Evolutionary conservation across 1,284 basidiomycete genomes (phyloP), one percentile per base, ranked within the genome.

Genomic region (Apiotrichum laibachii): DNA sequence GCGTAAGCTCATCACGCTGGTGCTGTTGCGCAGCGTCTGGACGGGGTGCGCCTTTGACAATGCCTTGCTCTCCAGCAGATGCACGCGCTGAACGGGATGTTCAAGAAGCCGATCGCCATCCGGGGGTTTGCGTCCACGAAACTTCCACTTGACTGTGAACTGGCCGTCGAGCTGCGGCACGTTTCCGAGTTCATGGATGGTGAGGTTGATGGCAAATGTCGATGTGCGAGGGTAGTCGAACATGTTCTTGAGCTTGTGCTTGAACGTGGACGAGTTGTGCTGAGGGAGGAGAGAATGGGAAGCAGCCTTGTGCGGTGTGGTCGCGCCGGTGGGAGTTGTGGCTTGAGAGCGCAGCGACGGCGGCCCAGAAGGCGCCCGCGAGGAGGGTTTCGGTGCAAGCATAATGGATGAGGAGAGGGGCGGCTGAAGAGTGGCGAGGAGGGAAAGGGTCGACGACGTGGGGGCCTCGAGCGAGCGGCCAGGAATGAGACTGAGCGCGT

Each of bases 111-210:
- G 39, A 12, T 63, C 62, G 16, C 48, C 59, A 34, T 63, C 53
- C 34, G 59, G 68, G 15, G 72, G 70, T 16, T 59, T 58, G 42
- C 63, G 65, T 5, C 72, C 73, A 26, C 68, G 67, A 61, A 77
- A 74, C 62, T 72, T 73, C 69, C 70, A 77, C 10, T 60, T 56
- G 2, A 71, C 68, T 3, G 62, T 61, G 58, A 75, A 77, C 35
- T 72, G 61, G 18, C 75, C 75, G 22, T 65, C 60, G 11, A 75
- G 53, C 54, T 73, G 72, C 6, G 75, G 75, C 1, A 77, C 68
- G 60, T 77, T 73, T n/a, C 60, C 67, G 43, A 77, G 53, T 50
- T 73, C 72, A 47, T 77, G 70, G 10, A 77, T 65, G 6, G 60
- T 63, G 16, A 77, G 64, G 9, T 57, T 60, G n/a, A 62, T 68